A percentile compares a stretch with the other conserved stretches of the same genome.
Evolutionary conservation across 1,284 basidiomycete genomes (phyloP).

Genomic region (Microbotryum lychnidis-dioicae): DNA sequence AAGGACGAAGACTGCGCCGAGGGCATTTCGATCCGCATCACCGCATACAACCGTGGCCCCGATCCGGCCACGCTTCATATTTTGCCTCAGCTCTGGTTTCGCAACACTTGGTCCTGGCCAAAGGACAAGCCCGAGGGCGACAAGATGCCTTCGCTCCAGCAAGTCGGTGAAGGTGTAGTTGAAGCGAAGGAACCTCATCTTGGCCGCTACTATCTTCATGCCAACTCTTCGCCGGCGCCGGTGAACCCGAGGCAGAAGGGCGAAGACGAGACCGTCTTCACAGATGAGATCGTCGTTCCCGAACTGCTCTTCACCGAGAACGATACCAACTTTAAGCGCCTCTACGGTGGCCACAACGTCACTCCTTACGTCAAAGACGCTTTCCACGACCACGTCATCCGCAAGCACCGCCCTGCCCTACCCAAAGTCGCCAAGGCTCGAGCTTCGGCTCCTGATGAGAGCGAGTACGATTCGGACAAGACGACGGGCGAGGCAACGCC

Average conservation of each 20-base stretch:
- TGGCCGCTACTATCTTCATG: slow-evolving; percentile 60
- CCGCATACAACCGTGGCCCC: slow-evolving; percentile 91
- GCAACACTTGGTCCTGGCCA: slow-evolving; percentile 96
- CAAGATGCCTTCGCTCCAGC: slow-evolving; percentile 51
- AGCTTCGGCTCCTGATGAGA: slow-evolving; percentile 5
- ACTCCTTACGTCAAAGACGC: slow-evolving; percentile 86
- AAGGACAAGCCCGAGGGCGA: slow-evolving; percentile 64
- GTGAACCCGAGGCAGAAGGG: slow-evolving; percentile 58
- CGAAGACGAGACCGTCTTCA: slow-evolving; percentile 49
- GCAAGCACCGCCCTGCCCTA: slow-evolving; percentile 60
- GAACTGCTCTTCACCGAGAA: slow-evolving; percentile 89
- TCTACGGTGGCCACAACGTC: slow-evolving; percentile 80
- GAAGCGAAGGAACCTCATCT: slow-evolving; percentile 63
- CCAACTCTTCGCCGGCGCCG: slow-evolving; percentile 82
- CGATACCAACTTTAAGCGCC: slow-evolving; percentile 86
- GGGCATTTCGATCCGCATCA: slow-evolving; percentile 84
- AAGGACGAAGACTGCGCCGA: slow-evolving; percentile 91
- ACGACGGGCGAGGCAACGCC: neutral
- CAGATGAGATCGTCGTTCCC: slow-evolving; percentile 63
- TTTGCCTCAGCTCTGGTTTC: slow-evolving; percentile 91
- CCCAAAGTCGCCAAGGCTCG: slow-evolving; percentile 33
- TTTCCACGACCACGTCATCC: slow-evolving; percentile 96
- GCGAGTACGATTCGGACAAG: neutral
- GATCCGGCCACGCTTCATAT: slow-evolving; percentile 92
- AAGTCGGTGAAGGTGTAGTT: slow-evolving; percentile 53